Base-by-base conservation (phyloP, 1,284 basidiomycete species). In the Sparassis latifolia region DNA sequence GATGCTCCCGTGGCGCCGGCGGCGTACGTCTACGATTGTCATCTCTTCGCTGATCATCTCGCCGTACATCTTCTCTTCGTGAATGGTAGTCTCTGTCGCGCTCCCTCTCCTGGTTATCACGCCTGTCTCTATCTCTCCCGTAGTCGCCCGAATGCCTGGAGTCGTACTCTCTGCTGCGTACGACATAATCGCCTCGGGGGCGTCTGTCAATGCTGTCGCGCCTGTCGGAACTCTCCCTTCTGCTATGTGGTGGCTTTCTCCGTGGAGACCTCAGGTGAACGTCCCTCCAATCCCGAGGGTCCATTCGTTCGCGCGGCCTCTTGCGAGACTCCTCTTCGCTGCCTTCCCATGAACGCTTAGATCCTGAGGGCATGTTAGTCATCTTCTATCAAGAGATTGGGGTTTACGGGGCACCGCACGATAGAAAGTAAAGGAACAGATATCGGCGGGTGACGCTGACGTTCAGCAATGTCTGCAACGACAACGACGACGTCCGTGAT, bases 321-420 rank as follows among this genome's bases (percentile, higher is more conserved):
- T 86, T 84, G 59, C 76, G 71, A 46, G 68, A 61, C 50, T 74
- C 72, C 50, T 60, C 62, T 59, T 72, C 68, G 60, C 66, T 66
- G 55, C 77, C 80, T 63, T 88, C 83, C 79, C 80, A 80, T 58
- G 80, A 72, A 69, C 84, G 83, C 82, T 89, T 89, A 68, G 76
- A 74, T 76, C 87, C 88, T 89, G 88, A 78, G 75, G 81, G 73
- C 66, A 82, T 72, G 77, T 88, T 86, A 89, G 86, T 82, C 84
- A 87, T 86, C 58, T 73, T 74, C 69, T 65, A 69, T 63, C 63
- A 66, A 66, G 68, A 77, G 69, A 80, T 76, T 76, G 71, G 75
- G 74, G 75, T 66, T 86, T 84, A 84, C 82, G 75, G 77, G 74
- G 77, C 78, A 84, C 84, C 86, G 83, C 85, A 88, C 84, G 86